phyloP scores from a whole-genome alignment of 2,329 filamentous ascomycete genomes.

The Pseudocercospora cruenta region DNA sequence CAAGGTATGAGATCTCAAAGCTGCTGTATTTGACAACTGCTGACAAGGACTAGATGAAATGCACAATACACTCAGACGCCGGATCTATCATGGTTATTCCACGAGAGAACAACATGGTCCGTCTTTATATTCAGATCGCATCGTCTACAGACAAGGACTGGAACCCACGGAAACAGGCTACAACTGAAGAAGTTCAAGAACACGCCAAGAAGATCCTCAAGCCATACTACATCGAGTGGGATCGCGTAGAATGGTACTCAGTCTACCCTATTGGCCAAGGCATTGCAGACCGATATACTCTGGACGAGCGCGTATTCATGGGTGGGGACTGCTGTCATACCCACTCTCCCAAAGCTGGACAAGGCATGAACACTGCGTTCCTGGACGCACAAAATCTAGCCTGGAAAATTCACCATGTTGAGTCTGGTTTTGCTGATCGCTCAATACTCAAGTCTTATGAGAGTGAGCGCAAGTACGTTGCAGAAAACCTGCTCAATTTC shows the following conservation, averaged over 20 bases:
- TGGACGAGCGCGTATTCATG: slow-evolving; percentile 68
- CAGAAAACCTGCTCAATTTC: slow-evolving; percentile 81
- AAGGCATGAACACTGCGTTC: slow-evolving; percentile 66
- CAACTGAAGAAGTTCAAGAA: slow-evolving; percentile 61
- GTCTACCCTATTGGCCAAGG: slow-evolving; percentile 69
- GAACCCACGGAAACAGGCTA: slow-evolving; percentile 63
- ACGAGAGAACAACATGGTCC: slow-evolving; percentile 58
- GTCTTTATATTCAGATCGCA: slow-evolving; percentile 63
- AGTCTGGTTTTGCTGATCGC: slow-evolving; percentile 76
- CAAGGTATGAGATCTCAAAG: slow-evolving; percentile 47
- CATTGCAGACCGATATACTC: slow-evolving; percentile 66
- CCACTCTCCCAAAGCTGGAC: slow-evolving; percentile 65
- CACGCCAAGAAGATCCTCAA: slow-evolving; percentile 62
- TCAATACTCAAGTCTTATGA: slow-evolving; percentile 83
- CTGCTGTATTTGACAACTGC: not conserved
- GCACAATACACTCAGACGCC: slow-evolving; percentile 67
- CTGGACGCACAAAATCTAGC: slow-evolving; percentile 79
- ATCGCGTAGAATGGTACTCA: slow-evolving; percentile 68
- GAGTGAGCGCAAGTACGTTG: slow-evolving; percentile 79
- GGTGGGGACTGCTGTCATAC: slow-evolving; percentile 68
- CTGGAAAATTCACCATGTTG: slow-evolving; percentile 94
- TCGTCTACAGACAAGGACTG: slow-evolving; percentile 65
- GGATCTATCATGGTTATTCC: slow-evolving; percentile 68
- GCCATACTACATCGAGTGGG: slow-evolving; percentile 65
- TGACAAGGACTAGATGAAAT: slow-evolving; percentile 59